Evolutionary conservation across 2,329 filamentous ascomycete genomes (phyloP).

Genomic region (Chaetomiaceae sp.): DNA sequence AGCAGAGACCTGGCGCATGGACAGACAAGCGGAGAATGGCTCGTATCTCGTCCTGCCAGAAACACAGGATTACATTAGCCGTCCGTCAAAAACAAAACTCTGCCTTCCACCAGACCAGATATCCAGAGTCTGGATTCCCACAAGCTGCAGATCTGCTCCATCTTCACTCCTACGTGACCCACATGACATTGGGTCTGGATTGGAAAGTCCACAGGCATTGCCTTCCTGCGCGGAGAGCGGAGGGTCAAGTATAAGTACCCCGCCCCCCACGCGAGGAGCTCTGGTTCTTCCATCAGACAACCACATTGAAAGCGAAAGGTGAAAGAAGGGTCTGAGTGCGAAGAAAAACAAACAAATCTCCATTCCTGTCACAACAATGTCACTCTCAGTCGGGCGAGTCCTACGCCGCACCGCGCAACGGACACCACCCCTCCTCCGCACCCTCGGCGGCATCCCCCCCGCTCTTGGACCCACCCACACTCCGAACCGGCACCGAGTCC

Average conservation of each 20-base stretch:
- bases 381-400: neutral
- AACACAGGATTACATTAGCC: neutral
- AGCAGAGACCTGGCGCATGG: too few species aligned
- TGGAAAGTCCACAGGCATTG: neutral
- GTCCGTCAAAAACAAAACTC: neutral
- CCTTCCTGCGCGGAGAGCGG: neutral
- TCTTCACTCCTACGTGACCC: neutral
- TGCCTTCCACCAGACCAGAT: neutral
- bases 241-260: constrained; percentile 13
- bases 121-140: constrained; percentile 1
- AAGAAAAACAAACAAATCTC: too few species aligned
- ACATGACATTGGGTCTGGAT: constrained; percentile 6
- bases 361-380: constrained; percentile 2
- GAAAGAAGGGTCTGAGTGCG: too few species aligned
- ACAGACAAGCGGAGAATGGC: neutral
- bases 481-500: constrained; percentile 1
- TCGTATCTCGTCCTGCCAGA: neutral
- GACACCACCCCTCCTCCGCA: neutral
- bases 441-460: neutral
- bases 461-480: neutral
- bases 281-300: neutral
- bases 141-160: constrained; percentile 8
- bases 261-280: neutral
- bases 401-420: neutral
- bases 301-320: too few species aligned